A percentile compares a stretch with the other conserved stretches of the same genome.
Evolutionary conservation across 371 early-diverging fungal genomes (phyloP).

Genomic region (Mucor plumbeus): DNA sequence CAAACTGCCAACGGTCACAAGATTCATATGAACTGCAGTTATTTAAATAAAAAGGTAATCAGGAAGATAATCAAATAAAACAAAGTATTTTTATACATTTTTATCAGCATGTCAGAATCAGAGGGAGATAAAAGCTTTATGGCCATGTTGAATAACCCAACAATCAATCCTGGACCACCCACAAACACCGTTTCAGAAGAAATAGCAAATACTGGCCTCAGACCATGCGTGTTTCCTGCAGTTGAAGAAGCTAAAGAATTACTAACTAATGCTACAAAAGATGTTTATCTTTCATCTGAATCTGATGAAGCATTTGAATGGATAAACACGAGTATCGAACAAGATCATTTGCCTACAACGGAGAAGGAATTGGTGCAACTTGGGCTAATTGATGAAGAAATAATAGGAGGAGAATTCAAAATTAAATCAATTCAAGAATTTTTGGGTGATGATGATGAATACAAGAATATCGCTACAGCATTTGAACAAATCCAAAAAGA

Average conservation of each 20-base stretch:
- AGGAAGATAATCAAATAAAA: not conserved
- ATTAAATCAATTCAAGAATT: constrained; percentile 15
- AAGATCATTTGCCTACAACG: constrained; percentile 8
- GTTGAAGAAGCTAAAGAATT: constrained; percentile 13
- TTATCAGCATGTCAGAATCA: constrained; percentile 9
- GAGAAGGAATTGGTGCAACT: constrained; percentile 16
- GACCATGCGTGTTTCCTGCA: constrained; percentile 9
- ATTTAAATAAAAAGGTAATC: not conserved
- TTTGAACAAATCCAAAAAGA: constrained; percentile 6
- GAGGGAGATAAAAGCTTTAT: constrained; percentile 22
- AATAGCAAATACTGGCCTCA: not conserved
- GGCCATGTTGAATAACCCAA: constrained; percentile 31
- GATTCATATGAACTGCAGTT: not conserved
- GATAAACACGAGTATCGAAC: constrained; percentile 14
- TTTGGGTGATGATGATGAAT: constrained; percentile 1
- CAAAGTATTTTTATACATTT: not conserved
- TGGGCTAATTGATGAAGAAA: constrained; percentile 13
- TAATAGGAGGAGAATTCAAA: not conserved
- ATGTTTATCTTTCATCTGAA: constrained; percentile 25
- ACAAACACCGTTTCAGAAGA: not conserved
- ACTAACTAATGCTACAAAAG: constrained; percentile 9
- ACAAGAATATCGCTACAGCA: constrained; percentile 14
- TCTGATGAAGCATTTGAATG: constrained; percentile 31
- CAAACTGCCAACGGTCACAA: not conserved
- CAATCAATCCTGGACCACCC: constrained; percentile 25